Evolutionary conservation across 2,329 filamentous ascomycete genomes (phyloP).

Genomic region (Pseudopithomyces chartarum): DNA sequence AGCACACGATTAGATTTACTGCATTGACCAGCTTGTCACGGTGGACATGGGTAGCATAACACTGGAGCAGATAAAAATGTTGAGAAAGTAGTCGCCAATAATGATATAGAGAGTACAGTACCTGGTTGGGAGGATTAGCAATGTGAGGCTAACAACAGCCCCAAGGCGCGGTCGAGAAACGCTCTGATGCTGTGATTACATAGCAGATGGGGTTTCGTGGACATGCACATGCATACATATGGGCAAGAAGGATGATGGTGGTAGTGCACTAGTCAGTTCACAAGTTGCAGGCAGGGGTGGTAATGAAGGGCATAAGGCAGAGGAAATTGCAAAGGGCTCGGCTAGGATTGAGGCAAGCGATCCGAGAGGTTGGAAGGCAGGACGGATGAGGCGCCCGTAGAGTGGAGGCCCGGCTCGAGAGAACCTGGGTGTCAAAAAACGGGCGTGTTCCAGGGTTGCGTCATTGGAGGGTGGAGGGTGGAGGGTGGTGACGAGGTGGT

Average conservation of each 20-base stretch:
- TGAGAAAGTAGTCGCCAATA: too few relatives aligned
- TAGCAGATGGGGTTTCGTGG: not conserved
- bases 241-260: not conserved
- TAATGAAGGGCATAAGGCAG: not conserved
- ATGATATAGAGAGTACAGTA: too few relatives aligned
- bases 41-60: too few relatives aligned
- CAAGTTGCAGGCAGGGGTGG: not conserved
- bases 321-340: not conserved
- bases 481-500: not conserved
- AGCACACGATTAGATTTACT: not conserved
- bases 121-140: too few relatives aligned
- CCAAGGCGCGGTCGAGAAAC: not conserved
- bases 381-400: conserved; percentile 18
- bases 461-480: not conserved
- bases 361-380: conserved; percentile 10
- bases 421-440: not conserved
- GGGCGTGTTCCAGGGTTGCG: not conserved
- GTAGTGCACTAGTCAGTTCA: not conserved
- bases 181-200: not conserved
- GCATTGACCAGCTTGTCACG: too few relatives aligned
- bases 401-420: not conserved
- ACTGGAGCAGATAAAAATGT: too few relatives aligned
- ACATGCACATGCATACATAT: not conserved
- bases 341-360: not conserved
- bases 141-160: not conserved